Percentiles rank a stretch among this genome's conserved stretches.
Evolutionary conservation across 108 stramenopile species (phyloP).

Genomic region (Bacterosira constricta): DNA sequence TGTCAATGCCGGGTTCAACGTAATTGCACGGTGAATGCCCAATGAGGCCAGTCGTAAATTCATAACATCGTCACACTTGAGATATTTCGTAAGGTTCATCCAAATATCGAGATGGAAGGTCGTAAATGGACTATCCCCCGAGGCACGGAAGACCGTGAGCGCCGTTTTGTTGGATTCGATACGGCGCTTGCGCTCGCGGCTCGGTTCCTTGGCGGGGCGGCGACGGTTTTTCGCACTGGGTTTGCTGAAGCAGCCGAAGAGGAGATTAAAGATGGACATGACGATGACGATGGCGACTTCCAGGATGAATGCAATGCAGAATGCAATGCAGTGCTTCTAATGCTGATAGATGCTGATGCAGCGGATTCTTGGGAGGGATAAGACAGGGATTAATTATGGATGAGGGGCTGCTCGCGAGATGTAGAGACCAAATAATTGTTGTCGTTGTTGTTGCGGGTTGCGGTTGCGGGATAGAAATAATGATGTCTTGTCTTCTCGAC

Average conservation of each 20-base stretch:
- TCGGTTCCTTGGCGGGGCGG: too few relatives aligned
- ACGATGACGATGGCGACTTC: too few relatives aligned
- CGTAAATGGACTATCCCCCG: slow-evolving; percentile 3
- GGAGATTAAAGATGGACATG: too few relatives aligned
- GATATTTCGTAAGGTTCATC: slow-evolving; percentile 20
- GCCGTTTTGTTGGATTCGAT: background rate
- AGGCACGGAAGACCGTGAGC: background rate
- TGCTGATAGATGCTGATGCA: background rate
- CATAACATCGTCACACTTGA: slow-evolving; percentile 26
- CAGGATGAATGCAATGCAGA: too few relatives aligned
- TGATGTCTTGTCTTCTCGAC: too few relatives aligned
- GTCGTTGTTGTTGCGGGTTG: background rate
- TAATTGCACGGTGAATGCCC: slow-evolving; percentile 28
- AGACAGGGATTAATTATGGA: too few relatives aligned
- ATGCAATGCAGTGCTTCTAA: too few relatives aligned
- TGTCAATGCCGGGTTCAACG: slow-evolving; percentile 37
- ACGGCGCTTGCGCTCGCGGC: background rate
- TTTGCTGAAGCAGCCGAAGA: too few relatives aligned
- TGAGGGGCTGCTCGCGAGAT: too few relatives aligned
- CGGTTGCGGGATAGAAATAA: background rate
- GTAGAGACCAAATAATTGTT: too few relatives aligned
- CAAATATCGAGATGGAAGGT: slow-evolving; percentile 39
- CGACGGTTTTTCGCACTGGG: too few relatives aligned
- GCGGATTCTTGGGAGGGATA: too few relatives aligned
- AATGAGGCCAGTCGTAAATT: slow-evolving; percentile 42